Evolutionary conservation across 164 flowering plant species (phyloP), one percentile per base, ranked within the genome.

Genomic region (Protea cynaroides): DNA sequence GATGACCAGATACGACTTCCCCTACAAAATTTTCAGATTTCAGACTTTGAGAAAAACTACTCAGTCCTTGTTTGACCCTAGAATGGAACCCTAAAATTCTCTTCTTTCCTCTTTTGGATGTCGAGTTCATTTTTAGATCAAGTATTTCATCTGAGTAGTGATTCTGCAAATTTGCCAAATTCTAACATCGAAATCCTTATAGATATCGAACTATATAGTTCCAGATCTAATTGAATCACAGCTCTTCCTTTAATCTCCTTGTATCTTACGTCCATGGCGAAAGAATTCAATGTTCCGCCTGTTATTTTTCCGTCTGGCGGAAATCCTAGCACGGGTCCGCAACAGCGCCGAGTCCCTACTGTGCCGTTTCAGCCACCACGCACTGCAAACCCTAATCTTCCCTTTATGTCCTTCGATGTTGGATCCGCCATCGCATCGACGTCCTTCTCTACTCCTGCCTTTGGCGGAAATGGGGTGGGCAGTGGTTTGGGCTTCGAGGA

Each of bases 401-500:
- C 74, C 1, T 71, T 71, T 59, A 51, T 66, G 67, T 58, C 66
- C n/a, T 71, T 71, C 54, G 74, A 71, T 11, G 37, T 66, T 8
- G 74, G 74, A 57, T 71, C 74, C 22, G 52, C 66, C 11, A 10
- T 43, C 2, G 44, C 64, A 17, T 66, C 70, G 11, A 58, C 70
- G 5, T 71, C 74, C 9, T 70, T 70, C 47, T 60, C 69, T 25
- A 24, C 53, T 23, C 63, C 63, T 1, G 52, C 46, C 14, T 17
- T 44, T 44, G 52, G 74, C 58, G 75, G 70, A 19, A 75, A 72
- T 67, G 50, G 62, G 50, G 62, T 58, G 2, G 74, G 71, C 2
- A 29, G 64, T 24, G 68, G 73, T 15, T 36, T 59, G 5, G 76
- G 72, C 2, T 86, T 90, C 76, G 92, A 85, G 18, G 93, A 85